Conservation (phyloP, 2,329 filamentous ascomycete genomes). For the Claviceps digitariae region DNA sequence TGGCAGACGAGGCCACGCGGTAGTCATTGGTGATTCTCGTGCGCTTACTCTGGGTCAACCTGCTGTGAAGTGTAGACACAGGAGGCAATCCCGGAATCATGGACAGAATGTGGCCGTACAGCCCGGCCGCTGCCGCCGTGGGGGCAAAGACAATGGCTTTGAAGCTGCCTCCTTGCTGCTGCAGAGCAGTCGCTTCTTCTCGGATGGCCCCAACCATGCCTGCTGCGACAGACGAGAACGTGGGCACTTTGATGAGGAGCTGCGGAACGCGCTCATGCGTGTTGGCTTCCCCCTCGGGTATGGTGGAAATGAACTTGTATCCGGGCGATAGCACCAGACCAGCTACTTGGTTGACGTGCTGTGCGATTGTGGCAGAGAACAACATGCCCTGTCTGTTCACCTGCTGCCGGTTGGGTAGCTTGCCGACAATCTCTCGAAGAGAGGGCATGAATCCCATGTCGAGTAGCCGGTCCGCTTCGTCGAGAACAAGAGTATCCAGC, state of each 20-base stretch:
- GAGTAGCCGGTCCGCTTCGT: conserved; percentile 69
- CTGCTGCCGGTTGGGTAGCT: conserved; percentile 48
- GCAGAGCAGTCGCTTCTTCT: conserved; percentile 26
- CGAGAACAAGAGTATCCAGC: conserved; percentile 68
- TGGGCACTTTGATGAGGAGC: conserved; percentile 51
- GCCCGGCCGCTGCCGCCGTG: conserved; percentile 37
- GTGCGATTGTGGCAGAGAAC: conserved; percentile 73
- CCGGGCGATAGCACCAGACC: conserved; percentile 50
- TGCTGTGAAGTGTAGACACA: conserved; percentile 34
- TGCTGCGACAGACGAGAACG: conserved; percentile 52
- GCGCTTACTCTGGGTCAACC: conserved; percentile 35
- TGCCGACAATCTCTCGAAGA: conserved; percentile 61
- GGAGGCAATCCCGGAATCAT: conserved; percentile 26
- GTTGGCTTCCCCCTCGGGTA: conserved; percentile 58
- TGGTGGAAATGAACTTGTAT: conserved; percentile 74
- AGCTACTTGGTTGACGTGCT: conserved; percentile 66
- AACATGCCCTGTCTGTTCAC: conserved; percentile 60
- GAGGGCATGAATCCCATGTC: conserved; percentile 77
- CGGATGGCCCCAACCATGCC: conserved; percentile 44
- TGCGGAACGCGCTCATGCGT: conserved; percentile 70
- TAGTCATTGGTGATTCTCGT: conserved; percentile 48
- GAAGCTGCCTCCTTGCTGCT: conserved; percentile 36
- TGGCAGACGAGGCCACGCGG: conserved; percentile 35
- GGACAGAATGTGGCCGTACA: conserved; percentile 34
- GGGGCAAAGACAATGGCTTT: conserved; percentile 78